These are phyloP conservation scores for Brassica napus DNA, from an alignment of 345 rosid species.

Conservation along the genomic window Da-Ae NC_063446.1:1031001-1031500, in stretches of 20 bases:
- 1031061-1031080: neutral
- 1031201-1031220: conserved; percentile 16
- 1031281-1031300: conserved; percentile 93
- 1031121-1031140: conserved; percentile 18
- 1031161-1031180: conserved; percentile 45
- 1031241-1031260: neutral
- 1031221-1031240: neutral
- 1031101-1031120: neutral
- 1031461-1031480: conserved; percentile 98
- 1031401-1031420: conserved; percentile 99
- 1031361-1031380: conserved; percentile 95
- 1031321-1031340: conserved; percentile 90
- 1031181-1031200: conserved; percentile 93
- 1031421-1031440: conserved; percentile 78
- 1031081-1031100: no score
- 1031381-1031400: conserved; percentile 94
- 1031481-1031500: conserved; percentile 89
- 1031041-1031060: neutral
- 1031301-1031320: conserved; percentile 95
- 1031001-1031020: conserved; percentile 23
- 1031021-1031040: conserved; percentile 30
- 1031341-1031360: conserved; percentile 98
- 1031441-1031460: conserved; percentile 94
- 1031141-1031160: conserved; percentile 26
- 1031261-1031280: neutral